Evolutionary conservation across 1,284 basidiomycete species (phyloP), one percentile per base, ranked within the genome.

Genomic region (Mycena sp.): DNA sequence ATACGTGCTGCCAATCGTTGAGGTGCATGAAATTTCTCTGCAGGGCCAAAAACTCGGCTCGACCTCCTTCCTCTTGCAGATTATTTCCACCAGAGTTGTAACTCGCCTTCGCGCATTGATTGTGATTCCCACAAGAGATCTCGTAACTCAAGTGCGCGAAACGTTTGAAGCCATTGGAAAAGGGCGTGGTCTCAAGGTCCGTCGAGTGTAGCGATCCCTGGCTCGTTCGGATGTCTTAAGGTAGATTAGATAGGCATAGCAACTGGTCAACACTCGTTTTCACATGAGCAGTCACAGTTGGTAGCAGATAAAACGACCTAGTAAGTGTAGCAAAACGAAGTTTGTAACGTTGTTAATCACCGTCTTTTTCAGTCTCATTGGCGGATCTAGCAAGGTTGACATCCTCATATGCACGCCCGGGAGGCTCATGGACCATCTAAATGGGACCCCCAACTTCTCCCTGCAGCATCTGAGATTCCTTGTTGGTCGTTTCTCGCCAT

Each of bases 351-450:
- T 53, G 17, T 55, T 44, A 25, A 23, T 30, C 37, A 61, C 63
- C 62, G 28, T 59, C 41, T 29, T 21, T 2, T 41, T 23, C 51
- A 92, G 89, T 30, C 73, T 90, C 35, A 78, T 80, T 50, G 90
- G 91, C 16, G 95, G 95, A 7, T 91, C 90, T 1, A 95, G 93
- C 75, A 94, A 92, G 76, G 86, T 98, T 25, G 97, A 99, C 76
- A 90, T 99, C 50, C 80, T 99, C 46, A 94, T 99, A 61, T 97
- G 94, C 61, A 99, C 97, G 0, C 97, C 97, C 0, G 98, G 98
- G 44, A 83, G 98, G 51, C 75, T 99, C 46, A 97, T 98, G 43
- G 97, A 99, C 75, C 97, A 99, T 76, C 79, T 99, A 14, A 89
- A 89, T 43, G 90, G 87, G 25, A 98, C 97, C 0, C 87, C 86